Conservation (phyloP, 1,284 basidiomycete genomes). For the Puccinia polysora region DNA sequence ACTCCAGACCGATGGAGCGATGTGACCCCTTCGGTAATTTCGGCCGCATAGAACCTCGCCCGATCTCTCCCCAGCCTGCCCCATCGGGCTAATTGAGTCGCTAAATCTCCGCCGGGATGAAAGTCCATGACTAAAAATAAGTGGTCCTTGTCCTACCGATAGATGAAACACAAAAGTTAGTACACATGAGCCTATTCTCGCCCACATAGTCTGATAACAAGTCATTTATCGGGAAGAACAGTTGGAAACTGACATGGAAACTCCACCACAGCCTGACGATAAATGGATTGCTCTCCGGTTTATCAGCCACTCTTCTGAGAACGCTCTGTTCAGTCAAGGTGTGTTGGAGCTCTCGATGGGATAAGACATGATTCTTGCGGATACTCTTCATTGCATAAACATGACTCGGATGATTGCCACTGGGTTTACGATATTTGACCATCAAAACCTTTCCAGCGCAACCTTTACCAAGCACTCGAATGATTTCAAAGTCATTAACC, state of each 20-base stretch:
- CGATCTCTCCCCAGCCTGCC: constrained; percentile 83
- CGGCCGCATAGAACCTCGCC: constrained; percentile 89
- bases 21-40: constrained; percentile 91
- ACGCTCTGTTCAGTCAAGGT: constrained; percentile 92
- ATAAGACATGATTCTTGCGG: constrained; percentile 88
- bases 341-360: constrained; percentile 89
- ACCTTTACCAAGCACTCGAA: constrained; percentile 89
- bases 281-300: constrained; percentile 69
- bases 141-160: constrained; percentile 40
- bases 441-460: constrained; percentile 74
- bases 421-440: constrained; percentile 23
- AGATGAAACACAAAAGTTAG: background rate
- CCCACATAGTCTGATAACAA: background rate
- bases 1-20: constrained; percentile 77
- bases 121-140: constrained; percentile 64
- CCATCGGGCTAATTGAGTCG: constrained; percentile 91
- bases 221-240: background rate
- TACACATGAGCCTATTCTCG: too few species aligned
- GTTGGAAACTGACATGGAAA: constrained; percentile 62
- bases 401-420: background rate
- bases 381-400: constrained; percentile 93
- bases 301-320: constrained; percentile 71
- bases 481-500: constrained; percentile 89
- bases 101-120: constrained; percentile 91
- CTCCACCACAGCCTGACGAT: constrained; percentile 90